Percentiles rank a stretch among this genome's conserved stretches.
Evolutionary conservation across 2,329 filamentous ascomycete genomes (phyloP).

Genomic region (Zymoseptoria tritici): DNA sequence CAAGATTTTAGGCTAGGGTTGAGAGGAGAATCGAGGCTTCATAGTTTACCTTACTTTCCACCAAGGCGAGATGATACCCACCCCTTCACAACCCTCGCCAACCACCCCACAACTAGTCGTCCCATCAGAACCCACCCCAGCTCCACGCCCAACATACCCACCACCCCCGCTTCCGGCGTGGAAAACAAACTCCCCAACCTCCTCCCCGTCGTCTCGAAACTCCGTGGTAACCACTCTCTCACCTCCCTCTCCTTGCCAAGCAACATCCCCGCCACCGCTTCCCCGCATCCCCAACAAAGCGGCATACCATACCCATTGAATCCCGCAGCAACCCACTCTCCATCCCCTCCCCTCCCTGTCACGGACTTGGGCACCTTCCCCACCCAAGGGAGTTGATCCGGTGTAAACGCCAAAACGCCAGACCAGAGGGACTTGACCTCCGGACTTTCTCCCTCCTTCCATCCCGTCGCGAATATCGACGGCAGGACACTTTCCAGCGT

Average conservation of each 20-base stretch:
- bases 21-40: no score
- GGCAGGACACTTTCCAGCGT: constrained; percentile 8
- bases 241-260: constrained; percentile 8
- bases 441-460: constrained; percentile 6
- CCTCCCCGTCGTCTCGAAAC: constrained; percentile 10
- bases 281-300: constrained; percentile 16
- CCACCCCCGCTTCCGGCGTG: constrained; percentile 11
- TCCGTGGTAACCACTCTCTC: constrained; percentile 9
- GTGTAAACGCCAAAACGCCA: constrained; percentile 14
- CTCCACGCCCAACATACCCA: constrained; percentile 6
- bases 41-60: no score
- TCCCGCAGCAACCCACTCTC: constrained; percentile 16
- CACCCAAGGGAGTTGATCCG: constrained; percentile 10
- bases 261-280: constrained; percentile 19
- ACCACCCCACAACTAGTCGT: neutral
- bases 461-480: constrained; percentile 12
- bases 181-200: constrained; percentile 9
- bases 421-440: constrained; percentile 12
- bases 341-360: constrained; percentile 4
- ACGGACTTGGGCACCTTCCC: constrained; percentile 7
- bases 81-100: neutral
- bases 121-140: neutral
- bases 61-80: no score
- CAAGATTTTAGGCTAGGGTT: no score
- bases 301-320: constrained; percentile 20